Base-by-base conservation (phyloP, 331 rosid species). In the Quercus phellos region DNA sequence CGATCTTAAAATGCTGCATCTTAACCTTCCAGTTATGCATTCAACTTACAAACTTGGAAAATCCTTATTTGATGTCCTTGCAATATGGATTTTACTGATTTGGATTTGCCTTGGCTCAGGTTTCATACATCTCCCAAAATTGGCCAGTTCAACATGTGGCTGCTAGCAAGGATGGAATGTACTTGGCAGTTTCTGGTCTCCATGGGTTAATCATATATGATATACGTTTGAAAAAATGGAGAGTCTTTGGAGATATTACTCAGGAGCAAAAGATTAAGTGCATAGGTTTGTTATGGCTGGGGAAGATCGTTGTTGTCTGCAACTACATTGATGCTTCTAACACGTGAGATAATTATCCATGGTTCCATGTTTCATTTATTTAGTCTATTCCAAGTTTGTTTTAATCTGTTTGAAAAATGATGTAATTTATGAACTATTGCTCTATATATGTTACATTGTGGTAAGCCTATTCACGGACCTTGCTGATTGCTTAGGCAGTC, bases 91-190 rank as follows among this genome's bases (percentile, higher is more conserved):
- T 70, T 77, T 74, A 73, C 78, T 85, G 80, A 86, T 77, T 66
- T 78, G 34, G 38, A 83, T 81, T 75, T 72, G 43, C 66, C 64
- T 79, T 82, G 27, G 68, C 78, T 64, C 85, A 94, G 99, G 99
- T 91, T 81, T 94, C 99, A 70, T 94, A 94, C 85, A 92, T 94
- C 85, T 90, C 98, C 66, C 98, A 92, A 85, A 94, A 92, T 83
- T 94, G 99, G 98, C 99, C 99, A 13, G 90, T 94, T 72, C 99
- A 91, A 78, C 96, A 94, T 83, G 97, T 91, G 77, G 98, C 98
- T n/a, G 97, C 98, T 77, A 94, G 98, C 86, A 88, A 87, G 87
- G 96, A 94, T 85, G 99, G 99, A 77, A 87, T 92, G 99, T 90
- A 90, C 88, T 82, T 92, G 14, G 98, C 94, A 29, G 96, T 90